These are phyloP conservation scores for Dendrostoma leiphaemia DNA, from an alignment of 2,329 filamentous ascomycete species.

Conservation along the genomic window DNA sequence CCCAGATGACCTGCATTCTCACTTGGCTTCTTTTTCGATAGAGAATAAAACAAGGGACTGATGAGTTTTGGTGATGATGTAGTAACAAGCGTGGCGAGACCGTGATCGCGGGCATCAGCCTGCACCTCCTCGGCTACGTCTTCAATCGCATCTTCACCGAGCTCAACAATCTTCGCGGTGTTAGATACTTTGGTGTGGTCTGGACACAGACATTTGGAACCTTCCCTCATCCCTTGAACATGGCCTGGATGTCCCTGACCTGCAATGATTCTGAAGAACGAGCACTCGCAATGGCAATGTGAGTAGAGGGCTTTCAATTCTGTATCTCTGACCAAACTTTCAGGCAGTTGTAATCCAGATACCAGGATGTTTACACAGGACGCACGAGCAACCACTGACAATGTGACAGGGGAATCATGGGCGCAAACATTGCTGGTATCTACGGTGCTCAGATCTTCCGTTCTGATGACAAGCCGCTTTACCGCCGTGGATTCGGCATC, in stretches of 20 bases:
- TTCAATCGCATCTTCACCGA: constrained; percentile 54
- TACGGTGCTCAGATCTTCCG: constrained; percentile 61
- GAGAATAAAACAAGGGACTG: too few species aligned
- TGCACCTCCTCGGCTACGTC: constrained; percentile 49
- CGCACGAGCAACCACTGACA: too few species aligned
- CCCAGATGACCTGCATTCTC: not conserved
- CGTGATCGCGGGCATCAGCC: constrained; percentile 46
- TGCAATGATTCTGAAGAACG: constrained; percentile 56
- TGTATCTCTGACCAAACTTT: too few species aligned
- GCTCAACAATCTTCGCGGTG: constrained; percentile 34
- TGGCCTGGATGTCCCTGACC: constrained; percentile 57
- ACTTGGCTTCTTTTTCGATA: too few species aligned
- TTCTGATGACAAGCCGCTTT: constrained; percentile 46
- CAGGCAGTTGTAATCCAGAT: too few species aligned
- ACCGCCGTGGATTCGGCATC: too few species aligned
- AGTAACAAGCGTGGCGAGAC: constrained; percentile 50
- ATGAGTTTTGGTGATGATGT: too few species aligned
- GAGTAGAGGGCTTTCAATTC: not conserved
- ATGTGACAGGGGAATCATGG: too few species aligned
- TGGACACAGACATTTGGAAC: constrained; percentile 56
- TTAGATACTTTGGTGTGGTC: constrained; percentile 52
- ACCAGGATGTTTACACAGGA: too few species aligned
- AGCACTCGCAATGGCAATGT: constrained; percentile 59
- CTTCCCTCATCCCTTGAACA: constrained; percentile 56
- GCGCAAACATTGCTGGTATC: constrained; percentile 60